A percentile compares a stretch with the other conserved stretches of the same genome.
Conservation (phyloP, 2,329 filamentous ascomycete genomes). For the Ceratocystis destructans region DNA sequence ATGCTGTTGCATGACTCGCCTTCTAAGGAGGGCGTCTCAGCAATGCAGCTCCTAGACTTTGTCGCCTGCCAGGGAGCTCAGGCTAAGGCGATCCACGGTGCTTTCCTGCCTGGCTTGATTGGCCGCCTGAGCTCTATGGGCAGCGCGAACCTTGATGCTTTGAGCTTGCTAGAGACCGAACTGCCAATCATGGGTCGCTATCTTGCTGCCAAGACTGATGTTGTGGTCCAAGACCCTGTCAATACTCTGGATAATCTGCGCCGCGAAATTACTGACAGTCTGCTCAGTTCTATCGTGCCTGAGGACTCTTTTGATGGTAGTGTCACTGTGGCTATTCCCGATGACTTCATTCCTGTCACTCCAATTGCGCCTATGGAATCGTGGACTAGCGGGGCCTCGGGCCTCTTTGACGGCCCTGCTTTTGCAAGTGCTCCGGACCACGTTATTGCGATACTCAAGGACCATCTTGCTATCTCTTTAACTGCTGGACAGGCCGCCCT, state of each 20-base stretch:
- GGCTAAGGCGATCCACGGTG: constrained; percentile 31
- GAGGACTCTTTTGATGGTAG: neutral
- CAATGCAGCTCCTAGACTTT: constrained; percentile 36
- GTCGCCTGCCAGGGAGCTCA: constrained; percentile 29
- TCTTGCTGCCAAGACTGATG: constrained; percentile 35
- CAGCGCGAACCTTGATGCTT: constrained; percentile 43
- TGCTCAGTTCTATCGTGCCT: neutral
- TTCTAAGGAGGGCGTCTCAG: constrained; percentile 25
- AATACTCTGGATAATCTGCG: constrained; percentile 37
- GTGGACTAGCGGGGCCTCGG: neutral
- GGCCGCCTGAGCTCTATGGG: constrained; percentile 38
- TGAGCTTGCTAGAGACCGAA: constrained; percentile 52
- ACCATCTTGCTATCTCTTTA: constrained; percentile 35
- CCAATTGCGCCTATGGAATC: neutral
- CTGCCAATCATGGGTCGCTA: constrained; percentile 46
- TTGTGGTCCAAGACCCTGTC: constrained; percentile 39
- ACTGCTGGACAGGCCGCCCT: constrained; percentile 29
- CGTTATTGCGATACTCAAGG: constrained; percentile 24
- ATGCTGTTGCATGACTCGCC: constrained; percentile 29
- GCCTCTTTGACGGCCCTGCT: neutral
- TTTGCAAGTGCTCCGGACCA: constrained; percentile 12
- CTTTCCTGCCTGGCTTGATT: constrained; percentile 35
- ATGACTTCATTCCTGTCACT: neutral
- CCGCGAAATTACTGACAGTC: constrained; percentile 26
- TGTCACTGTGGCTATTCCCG: neutral